Evolutionary conservation across 257 asterid species (phyloP), one percentile per base, ranked within the genome.

Genomic region (Oldenlandia corymbosa): DNA sequence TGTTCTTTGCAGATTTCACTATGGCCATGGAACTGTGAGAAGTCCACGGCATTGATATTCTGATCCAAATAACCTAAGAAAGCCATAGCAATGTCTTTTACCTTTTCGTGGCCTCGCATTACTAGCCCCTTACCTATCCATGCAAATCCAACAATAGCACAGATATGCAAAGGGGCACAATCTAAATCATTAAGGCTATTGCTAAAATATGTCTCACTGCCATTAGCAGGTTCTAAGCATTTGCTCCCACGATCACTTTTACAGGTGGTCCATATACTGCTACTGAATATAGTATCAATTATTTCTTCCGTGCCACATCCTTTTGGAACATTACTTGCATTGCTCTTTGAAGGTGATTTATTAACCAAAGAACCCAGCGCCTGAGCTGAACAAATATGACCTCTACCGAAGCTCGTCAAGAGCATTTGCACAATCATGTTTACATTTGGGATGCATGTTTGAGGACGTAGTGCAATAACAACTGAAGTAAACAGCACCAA

Each of bases 111-210:
- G 66, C 99, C 97, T 78, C 99, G 81, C 97, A 87, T 85, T 56
- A 93, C 80, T 73, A 93, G 76, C 49, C 97, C 99, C 83, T 93
- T 93, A 56, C 95, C 95, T 69, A 90, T 76, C 99, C 99, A 93
- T 67, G 97, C 95, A 69, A 93, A 81, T 64, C 97, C 97, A 75
- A 73, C 54, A 75, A 86, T 66, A 39, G 80, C 72, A 68, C 78
- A 74, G 70, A 76, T 60, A 73, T 75, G 64, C 30, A 12, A 73
- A 1, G 78, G 59, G 27, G 81, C 70, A 47, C 65, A 32, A 71
- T 72, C 64, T 63, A 62, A 28, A 55, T 68, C 72, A 68, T 62
- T 63, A 67, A 78, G 62, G 60, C 77, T 81, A 51, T 79, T 71
- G 56, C 76, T 61, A 70, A 78, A 54, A 68, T 68, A 69, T 69